phyloP scores from a whole-genome alignment of 2,329 filamentous ascomycete genomes.

The Stagonosporopsis chrysanthemi region DNA sequence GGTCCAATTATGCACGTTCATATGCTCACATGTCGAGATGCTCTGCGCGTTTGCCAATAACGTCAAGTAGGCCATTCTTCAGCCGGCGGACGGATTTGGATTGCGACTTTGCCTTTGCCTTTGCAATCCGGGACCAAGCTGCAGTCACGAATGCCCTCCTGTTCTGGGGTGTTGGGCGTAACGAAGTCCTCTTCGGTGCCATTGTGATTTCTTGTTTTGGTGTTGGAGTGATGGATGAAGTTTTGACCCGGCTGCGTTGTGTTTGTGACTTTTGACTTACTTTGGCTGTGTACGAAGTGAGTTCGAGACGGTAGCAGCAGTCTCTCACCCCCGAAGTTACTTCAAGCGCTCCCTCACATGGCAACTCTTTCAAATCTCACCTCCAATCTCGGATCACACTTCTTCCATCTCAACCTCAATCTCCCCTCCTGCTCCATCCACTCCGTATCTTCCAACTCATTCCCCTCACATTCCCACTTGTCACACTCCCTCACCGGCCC shows the following conservation, averaged over 20 bases:
- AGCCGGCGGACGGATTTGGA: not conserved
- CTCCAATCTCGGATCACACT: not conserved
- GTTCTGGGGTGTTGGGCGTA: not conserved
- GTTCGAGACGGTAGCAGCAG: not conserved
- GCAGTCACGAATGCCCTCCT: not conserved
- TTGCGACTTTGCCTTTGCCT: not conserved
- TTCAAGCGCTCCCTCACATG: not conserved
- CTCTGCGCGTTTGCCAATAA: not conserved
- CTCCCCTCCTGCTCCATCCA: slow-evolving; percentile 10
- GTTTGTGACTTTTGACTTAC: not conserved
- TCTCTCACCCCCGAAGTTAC: not conserved
- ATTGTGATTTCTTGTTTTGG: not conserved
- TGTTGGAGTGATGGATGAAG: not conserved
- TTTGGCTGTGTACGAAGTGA: not conserved
- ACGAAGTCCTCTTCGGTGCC: not conserved
- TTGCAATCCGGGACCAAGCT: not conserved
- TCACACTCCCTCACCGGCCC: slow-evolving; percentile 1
- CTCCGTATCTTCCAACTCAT: slow-evolving; percentile 11
- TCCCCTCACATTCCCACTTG: slow-evolving; percentile 8
- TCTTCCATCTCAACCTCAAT: slow-evolving; percentile 5
- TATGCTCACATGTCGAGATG: not conserved
- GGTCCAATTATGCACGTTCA: too few relatives aligned
- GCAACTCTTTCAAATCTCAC: slow-evolving; percentile 6
- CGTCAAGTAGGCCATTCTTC: slow-evolving; percentile 11
- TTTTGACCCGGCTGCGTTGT: too few relatives aligned